These are phyloP conservation scores for Calocera cornea DNA, from an alignment of 768 basidiomycete species.

Conservation along the genomic window DNA sequence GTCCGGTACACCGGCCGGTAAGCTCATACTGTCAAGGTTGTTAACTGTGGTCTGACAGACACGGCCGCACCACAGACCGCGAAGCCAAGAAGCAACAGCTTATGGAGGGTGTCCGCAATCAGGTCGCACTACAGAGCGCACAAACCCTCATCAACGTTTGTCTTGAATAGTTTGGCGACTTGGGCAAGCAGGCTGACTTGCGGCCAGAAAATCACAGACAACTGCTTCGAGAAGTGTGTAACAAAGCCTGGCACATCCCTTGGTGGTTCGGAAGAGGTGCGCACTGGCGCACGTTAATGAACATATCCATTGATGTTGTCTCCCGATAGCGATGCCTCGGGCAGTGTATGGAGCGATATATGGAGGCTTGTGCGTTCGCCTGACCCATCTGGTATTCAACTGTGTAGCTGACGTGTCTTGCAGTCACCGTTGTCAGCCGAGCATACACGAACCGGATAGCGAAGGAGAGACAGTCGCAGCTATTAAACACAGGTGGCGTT, in stretches of 20 bases:
- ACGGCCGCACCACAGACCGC: not conserved
- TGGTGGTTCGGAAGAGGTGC: not conserved
- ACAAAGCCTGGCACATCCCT: not conserved
- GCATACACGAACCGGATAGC: slow-evolving; percentile 2
- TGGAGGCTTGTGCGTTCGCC: slow-evolving; percentile 3
- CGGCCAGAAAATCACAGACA: not conserved
- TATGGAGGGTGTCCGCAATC: not conserved
- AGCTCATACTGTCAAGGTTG: not conserved
- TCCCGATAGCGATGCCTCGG: not conserved
- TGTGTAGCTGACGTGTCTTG: not conserved
- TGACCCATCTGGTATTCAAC: too few relatives aligned
- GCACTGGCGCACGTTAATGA: too few relatives aligned
- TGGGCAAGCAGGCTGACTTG: not conserved
- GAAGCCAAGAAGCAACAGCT: not conserved
- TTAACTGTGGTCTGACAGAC: not conserved
- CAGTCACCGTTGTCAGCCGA: not conserved
- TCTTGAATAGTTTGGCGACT: not conserved
- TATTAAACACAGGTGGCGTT: not conserved
- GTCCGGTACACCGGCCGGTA: not conserved
- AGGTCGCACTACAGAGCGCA: not conserved
- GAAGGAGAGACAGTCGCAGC: not conserved
- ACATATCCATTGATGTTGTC: not conserved
- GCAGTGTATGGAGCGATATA: not conserved
- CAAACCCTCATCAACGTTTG: not conserved
- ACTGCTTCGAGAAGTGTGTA: slow-evolving; percentile 1